Conservation (phyloP, 257 asterid species). For the Ligustrum vulgare region DNA sequence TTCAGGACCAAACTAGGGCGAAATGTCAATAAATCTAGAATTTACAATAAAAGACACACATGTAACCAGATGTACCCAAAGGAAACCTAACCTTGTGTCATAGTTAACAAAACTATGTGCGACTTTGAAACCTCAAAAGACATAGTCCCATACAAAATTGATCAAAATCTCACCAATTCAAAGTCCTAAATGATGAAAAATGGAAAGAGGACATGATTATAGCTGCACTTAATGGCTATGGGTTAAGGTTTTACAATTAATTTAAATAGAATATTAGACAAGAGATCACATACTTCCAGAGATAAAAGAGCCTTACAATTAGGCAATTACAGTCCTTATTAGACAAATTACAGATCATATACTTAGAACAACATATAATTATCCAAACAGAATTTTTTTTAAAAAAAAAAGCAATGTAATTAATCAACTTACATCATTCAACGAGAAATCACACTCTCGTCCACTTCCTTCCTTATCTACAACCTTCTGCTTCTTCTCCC, state of each 20-base stretch:
- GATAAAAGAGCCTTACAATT: neutral
- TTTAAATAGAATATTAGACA: neutral
- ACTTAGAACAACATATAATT: neutral
- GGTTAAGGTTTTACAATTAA: neutral
- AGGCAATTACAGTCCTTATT: constrained; percentile 1
- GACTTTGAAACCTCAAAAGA: neutral
- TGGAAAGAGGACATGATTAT: neutral
- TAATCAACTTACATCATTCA: constrained; percentile 46
- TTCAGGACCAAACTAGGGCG: no score
- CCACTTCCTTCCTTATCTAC: constrained; percentile 31
- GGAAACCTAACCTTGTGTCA: no score
- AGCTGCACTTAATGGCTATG: no score
- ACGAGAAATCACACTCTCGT: constrained; percentile 26
- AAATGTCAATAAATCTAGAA: neutral
- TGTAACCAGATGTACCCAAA: neutral
- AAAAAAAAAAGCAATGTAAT: neutral
- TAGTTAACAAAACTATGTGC: neutral
- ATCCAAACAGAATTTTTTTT: constrained; percentile 1
- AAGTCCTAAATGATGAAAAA: neutral
- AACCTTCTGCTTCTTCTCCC: constrained; percentile 44
- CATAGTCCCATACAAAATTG: neutral
- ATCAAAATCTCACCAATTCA: neutral
- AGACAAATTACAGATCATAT: constrained; percentile 5
- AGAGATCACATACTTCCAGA: neutral
- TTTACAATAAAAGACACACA: neutral